Conservation (phyloP, 176 grass and related monocot genomes). For the Aegilops tauschii region DNA sequence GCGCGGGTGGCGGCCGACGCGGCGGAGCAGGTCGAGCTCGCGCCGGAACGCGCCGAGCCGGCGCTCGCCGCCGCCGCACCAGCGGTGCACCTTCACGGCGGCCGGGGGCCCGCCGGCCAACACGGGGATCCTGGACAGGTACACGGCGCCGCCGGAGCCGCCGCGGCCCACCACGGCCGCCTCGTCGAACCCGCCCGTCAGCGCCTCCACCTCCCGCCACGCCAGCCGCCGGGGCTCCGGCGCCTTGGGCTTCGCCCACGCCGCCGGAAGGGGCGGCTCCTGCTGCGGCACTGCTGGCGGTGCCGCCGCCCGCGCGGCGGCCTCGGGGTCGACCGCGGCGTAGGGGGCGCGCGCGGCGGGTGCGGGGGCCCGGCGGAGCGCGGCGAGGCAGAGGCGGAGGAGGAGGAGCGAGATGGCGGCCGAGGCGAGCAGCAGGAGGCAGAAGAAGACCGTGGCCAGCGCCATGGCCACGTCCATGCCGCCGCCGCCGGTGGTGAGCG, state of each 20-base stretch:
- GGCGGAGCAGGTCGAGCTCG: constrained; percentile 81
- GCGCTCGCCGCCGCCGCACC: constrained; percentile 63
- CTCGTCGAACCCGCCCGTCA: constrained; percentile 63
- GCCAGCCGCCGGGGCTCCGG: constrained; percentile 33
- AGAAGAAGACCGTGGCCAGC: constrained; percentile 39
- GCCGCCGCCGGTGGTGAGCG: neutral
- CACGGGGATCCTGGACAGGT: constrained; percentile 32
- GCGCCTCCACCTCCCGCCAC: constrained; percentile 61
- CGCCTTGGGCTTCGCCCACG: neutral
- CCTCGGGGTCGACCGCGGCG: constrained; percentile 6
- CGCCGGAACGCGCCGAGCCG: constrained; percentile 57
- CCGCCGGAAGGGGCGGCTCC: neutral
- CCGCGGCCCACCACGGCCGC: constrained; percentile 68
- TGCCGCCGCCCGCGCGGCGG: neutral
- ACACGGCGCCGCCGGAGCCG: constrained; percentile 83
- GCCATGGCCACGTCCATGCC: constrained; percentile 44
- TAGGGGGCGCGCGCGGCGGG: neutral
- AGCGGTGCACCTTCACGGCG: constrained; percentile 67
- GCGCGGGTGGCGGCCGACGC: constrained; percentile 47
- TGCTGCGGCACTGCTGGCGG: neutral
- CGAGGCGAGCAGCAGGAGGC: constrained; percentile 39
- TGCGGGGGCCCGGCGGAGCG: neutral
- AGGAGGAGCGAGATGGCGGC: constrained; percentile 33
- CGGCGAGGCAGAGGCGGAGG: constrained; percentile 6
- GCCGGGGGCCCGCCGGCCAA: neutral